Evolutionary conservation across 78 protist species (phyloP).

Genomic region (Emiliania huxleyi): DNA sequence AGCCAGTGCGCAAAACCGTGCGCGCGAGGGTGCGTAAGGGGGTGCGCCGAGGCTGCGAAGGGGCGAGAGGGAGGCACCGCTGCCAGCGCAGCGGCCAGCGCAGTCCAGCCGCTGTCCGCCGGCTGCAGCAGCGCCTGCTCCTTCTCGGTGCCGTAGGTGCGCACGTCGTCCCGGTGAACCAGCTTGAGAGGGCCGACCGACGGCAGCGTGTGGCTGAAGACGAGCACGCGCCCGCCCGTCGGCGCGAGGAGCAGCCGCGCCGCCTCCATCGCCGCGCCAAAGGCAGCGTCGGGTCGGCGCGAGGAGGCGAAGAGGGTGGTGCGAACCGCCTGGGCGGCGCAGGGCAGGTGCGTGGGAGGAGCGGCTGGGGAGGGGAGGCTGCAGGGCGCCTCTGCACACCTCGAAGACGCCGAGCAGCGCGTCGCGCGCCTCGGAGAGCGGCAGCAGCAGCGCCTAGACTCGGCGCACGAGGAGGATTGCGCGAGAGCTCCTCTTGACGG

Average conservation of each 20-base stretch:
- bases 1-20: no score
- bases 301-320: neutral
- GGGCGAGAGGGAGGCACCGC: no score
- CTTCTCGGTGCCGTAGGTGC: slow-evolving; percentile 48
- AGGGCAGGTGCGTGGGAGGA: no score
- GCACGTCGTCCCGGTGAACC: slow-evolving; percentile 48
- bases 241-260: neutral
- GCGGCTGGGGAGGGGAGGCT: no score
- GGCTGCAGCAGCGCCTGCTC: neutral
- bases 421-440: neutral
- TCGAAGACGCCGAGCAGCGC: neutral
- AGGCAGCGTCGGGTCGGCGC: neutral
- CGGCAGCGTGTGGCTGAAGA: neutral
- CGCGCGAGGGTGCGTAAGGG: no score
- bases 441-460: slow-evolving; percentile 38
- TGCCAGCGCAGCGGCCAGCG: neutral
- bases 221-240: slow-evolving; percentile 20
- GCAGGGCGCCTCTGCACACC: no score
- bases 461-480: no score
- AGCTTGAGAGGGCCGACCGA: slow-evolving; percentile 30
- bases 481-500: no score
- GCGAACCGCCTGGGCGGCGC: no score
- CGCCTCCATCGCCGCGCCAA: neutral
- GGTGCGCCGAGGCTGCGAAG: no score
- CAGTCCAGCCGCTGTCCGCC: neutral